Evolutionary conservation across 805 yeast species (phyloP).

Genomic region (Clavispora asparagi): DNA sequence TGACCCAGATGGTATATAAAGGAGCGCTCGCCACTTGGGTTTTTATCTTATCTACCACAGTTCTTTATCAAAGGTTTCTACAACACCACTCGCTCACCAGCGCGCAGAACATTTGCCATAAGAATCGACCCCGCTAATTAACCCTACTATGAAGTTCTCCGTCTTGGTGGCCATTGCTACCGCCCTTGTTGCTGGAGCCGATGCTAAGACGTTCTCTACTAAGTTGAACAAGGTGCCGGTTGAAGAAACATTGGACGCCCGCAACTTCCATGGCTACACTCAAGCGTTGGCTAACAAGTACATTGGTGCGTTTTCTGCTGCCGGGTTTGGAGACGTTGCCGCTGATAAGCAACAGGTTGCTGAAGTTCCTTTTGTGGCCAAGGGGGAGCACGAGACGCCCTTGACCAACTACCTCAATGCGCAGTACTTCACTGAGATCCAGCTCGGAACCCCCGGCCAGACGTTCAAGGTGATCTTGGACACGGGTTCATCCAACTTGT

Average conservation of each 20-base stretch:
- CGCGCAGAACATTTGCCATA: neutral
- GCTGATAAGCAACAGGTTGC: conserved; percentile 18
- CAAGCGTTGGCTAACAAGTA: conserved; percentile 59
- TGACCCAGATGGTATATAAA: conserved; percentile 2
- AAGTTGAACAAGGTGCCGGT: conserved; percentile 55
- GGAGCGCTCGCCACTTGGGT: conserved; percentile 4
- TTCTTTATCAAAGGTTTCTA: neutral
- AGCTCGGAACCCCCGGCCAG: conserved; percentile 91
- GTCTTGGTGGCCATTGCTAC: conserved; percentile 41
- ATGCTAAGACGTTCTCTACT: conserved; percentile 51
- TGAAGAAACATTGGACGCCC: conserved; percentile 51
- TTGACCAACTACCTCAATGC: conserved; percentile 92
- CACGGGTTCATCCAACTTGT: conserved; percentile 94
- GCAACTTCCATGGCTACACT: conserved; percentile 49
- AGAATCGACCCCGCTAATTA: neutral
- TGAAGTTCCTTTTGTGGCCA: conserved; percentile 13
- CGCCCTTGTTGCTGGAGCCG: conserved; percentile 32
- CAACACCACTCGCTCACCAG: neutral
- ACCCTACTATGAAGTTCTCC: conserved; percentile 26
- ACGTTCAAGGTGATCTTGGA: conserved; percentile 89
- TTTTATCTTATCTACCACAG: conserved; percentile 5
- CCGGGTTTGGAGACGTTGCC: conserved; percentile 5
- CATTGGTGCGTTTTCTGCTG: conserved; percentile 41
- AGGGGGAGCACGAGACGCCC: conserved; percentile 60
- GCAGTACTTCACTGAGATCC: conserved; percentile 90